A percentile compares a stretch with the other conserved stretches of the same genome.
phyloP scores from a whole-genome alignment of 129 eudicot genomes.

The Flaveria linearis region DNA sequence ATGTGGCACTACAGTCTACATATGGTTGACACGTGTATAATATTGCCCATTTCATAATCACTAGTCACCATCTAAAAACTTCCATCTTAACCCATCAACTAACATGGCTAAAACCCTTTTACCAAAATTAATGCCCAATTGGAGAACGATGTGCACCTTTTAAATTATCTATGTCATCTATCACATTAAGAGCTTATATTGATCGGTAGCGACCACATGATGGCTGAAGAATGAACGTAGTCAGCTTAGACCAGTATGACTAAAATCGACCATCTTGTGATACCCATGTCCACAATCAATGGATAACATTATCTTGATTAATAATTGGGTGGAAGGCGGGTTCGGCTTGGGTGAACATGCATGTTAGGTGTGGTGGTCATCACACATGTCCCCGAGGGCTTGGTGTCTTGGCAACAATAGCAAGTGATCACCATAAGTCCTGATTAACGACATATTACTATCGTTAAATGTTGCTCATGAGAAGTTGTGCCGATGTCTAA shows the following conservation, averaged over 20 bases:
- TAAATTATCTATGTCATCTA: not conserved
- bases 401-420: not conserved
- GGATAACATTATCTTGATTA: not conserved
- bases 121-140: conserved; percentile 26
- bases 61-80: conserved; percentile 33
- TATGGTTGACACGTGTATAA: conserved; percentile 27
- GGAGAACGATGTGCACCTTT: conserved; percentile 40
- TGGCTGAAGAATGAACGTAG: not conserved
- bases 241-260: not conserved
- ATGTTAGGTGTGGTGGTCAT: conserved; percentile 33
- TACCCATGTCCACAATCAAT: not conserved
- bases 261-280: not conserved
- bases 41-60: conserved; percentile 33
- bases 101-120: conserved; percentile 44
- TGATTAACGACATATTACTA: conserved; percentile 21
- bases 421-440: conserved; percentile 30
- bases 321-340: not conserved
- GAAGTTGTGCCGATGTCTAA: conserved; percentile 26
- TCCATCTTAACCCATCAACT: conserved; percentile 30
- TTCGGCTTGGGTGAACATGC: conserved; percentile 7
- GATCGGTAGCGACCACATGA: not conserved
- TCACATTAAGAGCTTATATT: conserved; percentile 3
- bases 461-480: not conserved
- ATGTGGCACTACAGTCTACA: conserved; percentile 33
- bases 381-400: conserved; percentile 15